Evolutionary conservation across 305 asterid genomes (phyloP).

Genomic region (Solanum hybrid): DNA sequence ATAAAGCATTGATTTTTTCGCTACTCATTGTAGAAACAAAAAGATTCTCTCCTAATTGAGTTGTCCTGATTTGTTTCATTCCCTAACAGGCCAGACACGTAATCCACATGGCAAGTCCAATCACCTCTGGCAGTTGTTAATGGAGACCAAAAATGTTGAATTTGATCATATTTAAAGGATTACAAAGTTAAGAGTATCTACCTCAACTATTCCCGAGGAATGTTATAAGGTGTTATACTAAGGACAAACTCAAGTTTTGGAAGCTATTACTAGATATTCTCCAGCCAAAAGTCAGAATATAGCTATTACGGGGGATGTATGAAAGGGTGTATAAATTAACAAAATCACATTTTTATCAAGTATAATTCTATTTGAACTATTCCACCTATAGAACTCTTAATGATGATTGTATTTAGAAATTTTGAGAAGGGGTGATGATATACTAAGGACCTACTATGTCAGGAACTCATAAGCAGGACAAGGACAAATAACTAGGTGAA

Average conservation of each 20-base stretch:
- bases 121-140: background rate
- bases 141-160: background rate
- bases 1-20: background rate
- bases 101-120: background rate
- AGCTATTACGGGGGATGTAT: background rate
- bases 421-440: background rate
- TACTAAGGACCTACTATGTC: background rate
- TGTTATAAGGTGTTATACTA: background rate
- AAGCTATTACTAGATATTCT: background rate
- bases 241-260: background rate
- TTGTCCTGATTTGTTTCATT: background rate
- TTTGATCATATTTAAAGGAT: background rate
- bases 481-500: background rate
- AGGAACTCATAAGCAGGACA: background rate
- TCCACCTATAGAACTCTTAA: background rate
- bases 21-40: background rate
- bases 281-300: background rate
- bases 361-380: background rate
- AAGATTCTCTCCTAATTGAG: background rate
- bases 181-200: background rate
- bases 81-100: background rate
- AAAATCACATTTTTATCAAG: background rate
- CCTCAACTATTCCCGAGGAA: background rate
- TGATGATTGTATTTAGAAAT: background rate
- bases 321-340: background rate